phyloP scores from a whole-genome alignment of 148 eudicot species.

The Chenopodium suecicum region DNA sequence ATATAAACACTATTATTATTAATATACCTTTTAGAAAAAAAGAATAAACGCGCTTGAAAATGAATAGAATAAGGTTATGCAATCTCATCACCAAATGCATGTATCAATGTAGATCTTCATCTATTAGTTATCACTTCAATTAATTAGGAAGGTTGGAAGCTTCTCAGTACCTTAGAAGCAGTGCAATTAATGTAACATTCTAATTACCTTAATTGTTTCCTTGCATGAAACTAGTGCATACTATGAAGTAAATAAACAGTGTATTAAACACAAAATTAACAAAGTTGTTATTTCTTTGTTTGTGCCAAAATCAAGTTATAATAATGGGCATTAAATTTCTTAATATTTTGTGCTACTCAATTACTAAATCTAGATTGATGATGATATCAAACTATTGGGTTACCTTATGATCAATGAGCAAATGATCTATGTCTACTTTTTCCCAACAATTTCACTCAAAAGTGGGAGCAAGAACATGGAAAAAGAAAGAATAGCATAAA shows the following conservation, averaged over 20 bases:
- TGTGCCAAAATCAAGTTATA: not conserved
- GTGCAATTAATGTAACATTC: no score
- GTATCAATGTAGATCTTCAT: no score
- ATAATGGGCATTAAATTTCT: no score
- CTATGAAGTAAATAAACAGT: not conserved
- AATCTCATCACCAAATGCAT: no score
- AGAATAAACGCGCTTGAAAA: no score
- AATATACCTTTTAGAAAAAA: no score
- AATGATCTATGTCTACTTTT: slow-evolving; percentile 33
- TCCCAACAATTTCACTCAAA: slow-evolving; percentile 34
- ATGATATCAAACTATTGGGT: slow-evolving; percentile 12
- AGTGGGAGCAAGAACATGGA: slow-evolving; percentile 26
- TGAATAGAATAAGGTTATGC: no score
- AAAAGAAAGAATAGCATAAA: slow-evolving; percentile 7
- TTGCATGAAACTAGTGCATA: no score
- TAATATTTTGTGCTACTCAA: not conserved
- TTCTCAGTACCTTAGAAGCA: not conserved
- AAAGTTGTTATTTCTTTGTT: not conserved
- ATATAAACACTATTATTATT: no score
- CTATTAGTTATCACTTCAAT: no score
- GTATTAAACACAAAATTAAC: not conserved
- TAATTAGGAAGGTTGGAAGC: not conserved
- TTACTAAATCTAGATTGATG: not conserved
- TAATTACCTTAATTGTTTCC: not conserved
- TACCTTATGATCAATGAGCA: slow-evolving; percentile 21